Conservation (phyloP, 306 rosid species). For the Castanopsis chinensis region DNA sequence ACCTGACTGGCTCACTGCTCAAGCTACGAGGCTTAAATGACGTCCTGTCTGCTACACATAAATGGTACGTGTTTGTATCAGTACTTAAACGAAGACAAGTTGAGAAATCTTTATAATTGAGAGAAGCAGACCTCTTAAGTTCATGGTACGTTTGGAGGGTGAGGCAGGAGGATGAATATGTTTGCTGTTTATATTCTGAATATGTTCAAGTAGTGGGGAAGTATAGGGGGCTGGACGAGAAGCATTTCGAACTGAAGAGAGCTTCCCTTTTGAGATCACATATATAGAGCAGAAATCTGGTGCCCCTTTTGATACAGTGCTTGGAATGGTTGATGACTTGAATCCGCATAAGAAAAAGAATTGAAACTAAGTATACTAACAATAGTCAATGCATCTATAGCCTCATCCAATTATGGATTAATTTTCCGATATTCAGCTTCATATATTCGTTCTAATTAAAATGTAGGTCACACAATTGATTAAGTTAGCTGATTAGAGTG, state of each 20-base stretch:
- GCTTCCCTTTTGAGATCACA: constrained; percentile 75
- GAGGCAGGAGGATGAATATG: constrained; percentile 20
- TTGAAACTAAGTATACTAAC: not conserved
- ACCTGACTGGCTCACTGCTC: constrained; percentile 54
- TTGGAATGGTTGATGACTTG: constrained; percentile 57
- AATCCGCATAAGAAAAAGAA: constrained; percentile 44
- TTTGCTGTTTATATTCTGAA: constrained; percentile 30
- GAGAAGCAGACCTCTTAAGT: constrained; percentile 52
- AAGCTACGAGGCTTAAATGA: constrained; percentile 55
- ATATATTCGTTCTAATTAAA: not conserved
- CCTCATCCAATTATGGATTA: too few species aligned
- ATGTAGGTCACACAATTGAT: not conserved
- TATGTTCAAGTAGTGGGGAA: constrained; percentile 59
- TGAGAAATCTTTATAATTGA: not conserved
- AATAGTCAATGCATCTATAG: not conserved
- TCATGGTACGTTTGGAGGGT: constrained; percentile 31
- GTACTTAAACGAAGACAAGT: not conserved
- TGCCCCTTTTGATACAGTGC: constrained; percentile 57
- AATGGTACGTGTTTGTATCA: not conserved
- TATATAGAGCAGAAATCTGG: constrained; percentile 86
- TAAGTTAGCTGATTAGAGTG: not conserved
- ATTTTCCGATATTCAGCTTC: not conserved
- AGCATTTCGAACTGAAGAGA: constrained; percentile 58
- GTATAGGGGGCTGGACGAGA: constrained; percentile 54
- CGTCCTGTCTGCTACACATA: constrained; percentile 41